Evolutionary conservation across 805 yeast species (phyloP).

Genomic region (Millerago galiae): DNA sequence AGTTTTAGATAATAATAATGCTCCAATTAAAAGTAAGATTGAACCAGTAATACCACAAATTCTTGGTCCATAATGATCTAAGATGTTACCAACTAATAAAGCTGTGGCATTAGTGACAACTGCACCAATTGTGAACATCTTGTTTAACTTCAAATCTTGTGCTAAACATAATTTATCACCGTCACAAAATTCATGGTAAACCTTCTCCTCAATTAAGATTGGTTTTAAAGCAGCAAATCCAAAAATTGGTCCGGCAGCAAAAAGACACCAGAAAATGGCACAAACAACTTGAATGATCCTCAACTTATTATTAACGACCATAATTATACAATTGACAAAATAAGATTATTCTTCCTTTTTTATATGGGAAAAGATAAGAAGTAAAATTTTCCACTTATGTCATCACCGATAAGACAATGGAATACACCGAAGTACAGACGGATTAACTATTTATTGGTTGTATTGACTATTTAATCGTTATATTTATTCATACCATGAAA

Average conservation of each 20-base stretch:
- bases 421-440: neutral
- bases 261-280: constrained; percentile 80
- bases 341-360: neutral
- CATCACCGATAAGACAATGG: neutral
- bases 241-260: constrained; percentile 90
- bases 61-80: constrained; percentile 78
- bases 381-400: neutral
- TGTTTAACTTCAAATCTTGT: constrained; percentile 80
- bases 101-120: constrained; percentile 82
- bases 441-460: too few species aligned
- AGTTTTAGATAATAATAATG: constrained; percentile 39
- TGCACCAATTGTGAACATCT: constrained; percentile 81
- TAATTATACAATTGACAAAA: too few species aligned
- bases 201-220: constrained; percentile 67
- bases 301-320: too few species aligned
- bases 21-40: constrained; percentile 47
- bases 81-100: constrained; percentile 69
- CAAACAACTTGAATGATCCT: constrained; percentile 48
- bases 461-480: too few species aligned
- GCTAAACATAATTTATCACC: constrained; percentile 43
- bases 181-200: constrained; percentile 59
- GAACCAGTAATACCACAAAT: constrained; percentile 74
- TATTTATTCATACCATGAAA: constrained; percentile 25
- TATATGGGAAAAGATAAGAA: neutral
- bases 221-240: constrained; percentile 96